These are phyloP conservation scores for Oryza nivara DNA, from an alignment of 176 grass and related monocot species.

Conservation along the genomic window DNA sequence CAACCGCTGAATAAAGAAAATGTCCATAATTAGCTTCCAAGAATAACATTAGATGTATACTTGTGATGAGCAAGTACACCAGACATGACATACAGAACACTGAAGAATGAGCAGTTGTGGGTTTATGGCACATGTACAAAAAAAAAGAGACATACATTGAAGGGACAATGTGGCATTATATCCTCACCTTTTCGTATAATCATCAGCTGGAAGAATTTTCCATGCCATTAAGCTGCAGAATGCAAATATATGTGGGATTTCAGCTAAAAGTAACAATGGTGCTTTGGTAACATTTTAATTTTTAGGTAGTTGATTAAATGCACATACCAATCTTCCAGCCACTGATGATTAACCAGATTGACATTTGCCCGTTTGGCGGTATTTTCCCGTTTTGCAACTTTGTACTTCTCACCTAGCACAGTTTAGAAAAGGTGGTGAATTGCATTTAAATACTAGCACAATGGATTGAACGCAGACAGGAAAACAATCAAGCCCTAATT, in stretches of 20 bases:
- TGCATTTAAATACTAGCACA: constrained; percentile 8
- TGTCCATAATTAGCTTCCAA: constrained; percentile 25
- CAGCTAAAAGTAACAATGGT: constrained; percentile 1
- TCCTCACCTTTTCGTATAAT: constrained; percentile 72
- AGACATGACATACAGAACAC: not conserved
- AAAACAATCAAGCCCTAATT: not conserved
- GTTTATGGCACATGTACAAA: not conserved
- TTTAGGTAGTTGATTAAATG: not conserved
- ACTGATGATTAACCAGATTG: constrained; percentile 67
- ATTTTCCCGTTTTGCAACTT: constrained; percentile 67
- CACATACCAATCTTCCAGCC: constrained; percentile 76
- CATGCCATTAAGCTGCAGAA: constrained; percentile 69
- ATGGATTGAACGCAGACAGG: constrained; percentile 6
- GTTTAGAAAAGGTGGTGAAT: constrained; percentile 10
- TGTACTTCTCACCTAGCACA: constrained; percentile 66
- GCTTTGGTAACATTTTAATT: not conserved
- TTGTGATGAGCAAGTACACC: constrained; percentile 9
- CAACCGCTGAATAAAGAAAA: constrained; percentile 58
- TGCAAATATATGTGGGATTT: constrained; percentile 12
- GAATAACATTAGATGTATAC: not conserved
- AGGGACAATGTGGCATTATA: not conserved
- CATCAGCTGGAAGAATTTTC: constrained; percentile 62
- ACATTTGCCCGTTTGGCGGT: constrained; percentile 68
- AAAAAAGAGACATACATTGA: not conserved
- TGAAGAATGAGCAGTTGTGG: not conserved